phyloP scores from a whole-genome alignment of 257 asterid species.

The Ehretia macrophylla region DNA sequence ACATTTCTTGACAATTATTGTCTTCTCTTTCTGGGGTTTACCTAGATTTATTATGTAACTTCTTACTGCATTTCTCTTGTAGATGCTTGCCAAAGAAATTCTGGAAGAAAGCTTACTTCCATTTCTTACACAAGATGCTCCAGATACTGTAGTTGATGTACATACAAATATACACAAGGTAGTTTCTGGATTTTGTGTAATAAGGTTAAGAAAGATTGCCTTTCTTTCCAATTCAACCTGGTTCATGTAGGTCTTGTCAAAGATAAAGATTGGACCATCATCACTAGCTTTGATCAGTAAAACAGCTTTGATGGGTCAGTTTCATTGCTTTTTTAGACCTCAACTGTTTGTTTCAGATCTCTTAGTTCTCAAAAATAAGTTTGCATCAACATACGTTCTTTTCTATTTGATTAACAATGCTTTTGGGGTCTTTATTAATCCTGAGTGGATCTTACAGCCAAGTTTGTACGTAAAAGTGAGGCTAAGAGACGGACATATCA shows the following conservation, averaged over 20 bases:
- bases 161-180: constrained; percentile 66
- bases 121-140: constrained; percentile 52
- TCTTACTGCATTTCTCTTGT: constrained; percentile 1
- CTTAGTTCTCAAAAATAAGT: not conserved
- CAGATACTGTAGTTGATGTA: constrained; percentile 54
- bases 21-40: not conserved
- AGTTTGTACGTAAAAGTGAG: constrained; percentile 73
- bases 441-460: constrained; percentile 46
- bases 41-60: not conserved
- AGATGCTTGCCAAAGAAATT: constrained; percentile 93
- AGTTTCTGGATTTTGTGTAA: constrained; percentile 17
- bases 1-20: not conserved
- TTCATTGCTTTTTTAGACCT: constrained; percentile 3
- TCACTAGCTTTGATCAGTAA: constrained; percentile 82
- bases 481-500: constrained; percentile 64
- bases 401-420: constrained; percentile 2
- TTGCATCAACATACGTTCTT: constrained; percentile 1
- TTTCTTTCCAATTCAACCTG: not conserved
- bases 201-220: not conserved
- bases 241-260: constrained; percentile 67
- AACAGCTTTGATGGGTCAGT: constrained; percentile 84
- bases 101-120: constrained; percentile 77
- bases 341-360: constrained; percentile 2
- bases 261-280: constrained; percentile 86
- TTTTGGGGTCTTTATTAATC: constrained; percentile 1